Conservation (phyloP, 2,329 filamentous ascomycete species). For the Chrysosporium queenslandicum region DNA sequence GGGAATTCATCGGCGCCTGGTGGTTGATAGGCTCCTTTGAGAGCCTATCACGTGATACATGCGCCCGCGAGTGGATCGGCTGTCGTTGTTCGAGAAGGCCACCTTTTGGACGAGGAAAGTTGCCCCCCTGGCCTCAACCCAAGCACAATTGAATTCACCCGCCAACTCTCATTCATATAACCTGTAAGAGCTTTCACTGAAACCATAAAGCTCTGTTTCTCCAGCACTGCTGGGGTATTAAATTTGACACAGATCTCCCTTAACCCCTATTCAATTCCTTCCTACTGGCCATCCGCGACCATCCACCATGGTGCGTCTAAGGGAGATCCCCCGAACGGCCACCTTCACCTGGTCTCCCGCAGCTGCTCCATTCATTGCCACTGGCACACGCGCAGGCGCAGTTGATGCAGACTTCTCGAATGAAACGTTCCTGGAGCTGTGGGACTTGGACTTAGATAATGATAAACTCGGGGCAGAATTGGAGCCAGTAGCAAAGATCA, state of each 20-base stretch:
- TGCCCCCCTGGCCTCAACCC: constrained; percentile 10
- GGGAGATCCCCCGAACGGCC: constrained; percentile 93
- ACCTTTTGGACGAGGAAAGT: constrained; percentile 9
- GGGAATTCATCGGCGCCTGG: too few relatives aligned
- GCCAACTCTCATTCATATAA: constrained; percentile 1
- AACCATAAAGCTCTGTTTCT: not conserved
- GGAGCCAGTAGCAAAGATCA: constrained; percentile 71
- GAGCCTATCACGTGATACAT: not conserved
- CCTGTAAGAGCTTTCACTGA: not conserved
- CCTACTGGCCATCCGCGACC: not conserved
- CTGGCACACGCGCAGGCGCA: constrained; percentile 86
- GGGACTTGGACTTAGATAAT: constrained; percentile 80
- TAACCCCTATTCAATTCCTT: not conserved
- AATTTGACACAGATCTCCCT: not conserved
- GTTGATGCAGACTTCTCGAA: constrained; percentile 97
- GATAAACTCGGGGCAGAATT: constrained; percentile 68
- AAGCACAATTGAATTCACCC: constrained; percentile 5
- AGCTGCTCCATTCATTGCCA: constrained; percentile 71
- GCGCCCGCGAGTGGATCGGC: not conserved
- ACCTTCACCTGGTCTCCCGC: constrained; percentile 95
- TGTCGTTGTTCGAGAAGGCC: constrained; percentile 10
- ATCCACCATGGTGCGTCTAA: constrained; percentile 75
- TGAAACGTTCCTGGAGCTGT: constrained; percentile 91
- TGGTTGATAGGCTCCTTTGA: not conserved
- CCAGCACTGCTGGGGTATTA: not conserved